These are phyloP conservation scores for Hygrophorus russula DNA, from an alignment of 768 basidiomycete genomes.

Conservation along the genomic window DNA sequence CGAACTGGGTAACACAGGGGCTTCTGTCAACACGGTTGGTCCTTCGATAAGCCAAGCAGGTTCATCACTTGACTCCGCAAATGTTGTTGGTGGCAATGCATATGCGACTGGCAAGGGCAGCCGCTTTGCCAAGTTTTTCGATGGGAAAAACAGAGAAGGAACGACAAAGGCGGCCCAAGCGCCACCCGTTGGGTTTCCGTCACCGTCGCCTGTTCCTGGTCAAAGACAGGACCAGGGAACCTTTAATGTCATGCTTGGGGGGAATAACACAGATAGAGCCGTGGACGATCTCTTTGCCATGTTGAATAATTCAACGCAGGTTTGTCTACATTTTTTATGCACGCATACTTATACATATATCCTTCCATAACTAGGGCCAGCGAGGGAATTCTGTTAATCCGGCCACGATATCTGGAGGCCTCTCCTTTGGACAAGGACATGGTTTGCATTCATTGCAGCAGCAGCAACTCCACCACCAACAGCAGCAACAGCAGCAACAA, in stretches of 20 bases:
- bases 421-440: constrained; percentile 24
- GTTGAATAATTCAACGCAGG: constrained; percentile 69
- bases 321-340: constrained; percentile 19
- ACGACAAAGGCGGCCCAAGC: constrained; percentile 16
- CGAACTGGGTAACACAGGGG: not conserved
- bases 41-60: not conserved
- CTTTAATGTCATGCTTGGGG: constrained; percentile 23
- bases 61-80: not conserved
- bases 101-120: constrained; percentile 58
- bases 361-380: constrained; percentile 17
- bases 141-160: constrained; percentile 50
- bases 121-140: constrained; percentile 82
- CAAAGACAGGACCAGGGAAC: constrained; percentile 35
- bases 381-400: constrained; percentile 17
- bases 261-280: constrained; percentile 40
- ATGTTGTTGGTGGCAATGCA: constrained; percentile 19
- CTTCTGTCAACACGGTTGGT: not conserved
- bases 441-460: constrained; percentile 28
- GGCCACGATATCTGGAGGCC: constrained; percentile 16
- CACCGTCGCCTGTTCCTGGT: constrained; percentile 34
- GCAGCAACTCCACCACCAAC: constrained; percentile 30
- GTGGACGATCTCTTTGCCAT: constrained; percentile 79
- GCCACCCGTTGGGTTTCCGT: constrained; percentile 25
- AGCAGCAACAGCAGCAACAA: constrained; percentile 19
- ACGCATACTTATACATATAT: not conserved